Base-by-base conservation (phyloP, 768 basidiomycete genomes). In the Rickenella mellea region DNA sequence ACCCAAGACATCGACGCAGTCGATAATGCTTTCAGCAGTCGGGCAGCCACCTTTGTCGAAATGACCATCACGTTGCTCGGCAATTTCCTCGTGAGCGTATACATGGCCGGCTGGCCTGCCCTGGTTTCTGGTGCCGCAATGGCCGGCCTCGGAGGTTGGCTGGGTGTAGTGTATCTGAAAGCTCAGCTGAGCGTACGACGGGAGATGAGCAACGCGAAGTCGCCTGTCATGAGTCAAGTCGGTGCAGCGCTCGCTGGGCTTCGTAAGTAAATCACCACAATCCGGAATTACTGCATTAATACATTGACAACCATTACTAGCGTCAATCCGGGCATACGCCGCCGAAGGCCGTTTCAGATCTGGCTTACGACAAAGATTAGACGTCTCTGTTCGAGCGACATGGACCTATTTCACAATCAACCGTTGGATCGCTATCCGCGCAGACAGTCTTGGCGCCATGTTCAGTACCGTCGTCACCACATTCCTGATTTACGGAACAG, bases 301-400 rank as follows among this genome's bases (percentile, higher is more conserved):
- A 20, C 17, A 5, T 25, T 41, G 19, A 43, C 38, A 29, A 40
- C 9, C n/a, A n/a, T 12, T 7, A 14, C 11, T 53, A 65, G 55
- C 60, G 4, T 59, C 79, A 5, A 76, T 86, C 43, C 69, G 81
- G 19, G 83, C 83, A 0, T 86, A 78, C 53, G 74, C 74, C 4
- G 76, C 74, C 6, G 68, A 81, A 57, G 57, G 62, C 21, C 44
- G 56, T 2, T 79, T 69, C 61, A 69, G 55, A 48, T 41, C 44
- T 27, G 64, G 73, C 45, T 68, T 71, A 5, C 54, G 71, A 32
- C 57, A 62, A 27, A 66, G 74, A 5, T 74, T 82, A 31, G 73
- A 84, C 54, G 62, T 64, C 17, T 80, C 71, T 43, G 62, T 65
- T 12, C 62, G 68, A 31, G 55, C 70, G 5, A 60, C 69, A 6